Evolutionary conservation across 441 rosid species (phyloP).

Genomic region (Aleurites moluccanus): DNA sequence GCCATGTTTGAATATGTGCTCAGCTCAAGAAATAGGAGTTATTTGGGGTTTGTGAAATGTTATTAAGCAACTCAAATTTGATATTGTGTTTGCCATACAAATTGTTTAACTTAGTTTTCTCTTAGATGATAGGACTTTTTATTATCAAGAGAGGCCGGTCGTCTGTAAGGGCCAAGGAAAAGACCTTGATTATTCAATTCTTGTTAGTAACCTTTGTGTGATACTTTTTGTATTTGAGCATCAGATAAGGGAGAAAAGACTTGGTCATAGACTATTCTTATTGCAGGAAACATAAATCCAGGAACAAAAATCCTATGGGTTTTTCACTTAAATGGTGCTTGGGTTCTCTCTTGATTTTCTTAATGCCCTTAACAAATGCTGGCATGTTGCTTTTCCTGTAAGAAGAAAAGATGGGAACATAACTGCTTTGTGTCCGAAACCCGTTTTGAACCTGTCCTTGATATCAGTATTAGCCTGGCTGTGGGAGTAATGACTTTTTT

Average conservation of each 20-base stretch:
- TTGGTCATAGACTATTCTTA: not conserved
- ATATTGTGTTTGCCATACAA: not conserved
- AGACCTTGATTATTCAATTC: not conserved
- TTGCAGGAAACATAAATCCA: not conserved
- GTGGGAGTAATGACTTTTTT: not conserved
- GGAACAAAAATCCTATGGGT: not conserved
- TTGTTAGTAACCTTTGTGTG: not conserved
- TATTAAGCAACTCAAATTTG: not conserved
- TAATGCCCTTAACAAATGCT: not conserved
- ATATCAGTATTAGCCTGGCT: not conserved
- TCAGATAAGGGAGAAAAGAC: not conserved
- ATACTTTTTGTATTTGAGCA: not conserved
- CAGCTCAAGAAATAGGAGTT: not conserved
- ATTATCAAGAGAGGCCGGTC: not conserved
- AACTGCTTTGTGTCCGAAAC: not conserved
- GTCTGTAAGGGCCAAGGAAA: not conserved
- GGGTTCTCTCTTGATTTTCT: not conserved
- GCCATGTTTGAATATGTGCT: not conserved
- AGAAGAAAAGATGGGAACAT: not conserved
- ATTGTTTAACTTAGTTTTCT: not conserved
- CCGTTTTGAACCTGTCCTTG: not conserved
- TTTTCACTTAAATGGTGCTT: slow-evolving; percentile 3
- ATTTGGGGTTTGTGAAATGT: not conserved
- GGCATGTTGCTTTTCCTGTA: not conserved
- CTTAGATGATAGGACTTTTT: not conserved